Percentiles rank a stretch among this genome's conserved stretches.
Conservation (phyloP, 139 green algal genomes). For the Haematococcus lacustris region DNA sequence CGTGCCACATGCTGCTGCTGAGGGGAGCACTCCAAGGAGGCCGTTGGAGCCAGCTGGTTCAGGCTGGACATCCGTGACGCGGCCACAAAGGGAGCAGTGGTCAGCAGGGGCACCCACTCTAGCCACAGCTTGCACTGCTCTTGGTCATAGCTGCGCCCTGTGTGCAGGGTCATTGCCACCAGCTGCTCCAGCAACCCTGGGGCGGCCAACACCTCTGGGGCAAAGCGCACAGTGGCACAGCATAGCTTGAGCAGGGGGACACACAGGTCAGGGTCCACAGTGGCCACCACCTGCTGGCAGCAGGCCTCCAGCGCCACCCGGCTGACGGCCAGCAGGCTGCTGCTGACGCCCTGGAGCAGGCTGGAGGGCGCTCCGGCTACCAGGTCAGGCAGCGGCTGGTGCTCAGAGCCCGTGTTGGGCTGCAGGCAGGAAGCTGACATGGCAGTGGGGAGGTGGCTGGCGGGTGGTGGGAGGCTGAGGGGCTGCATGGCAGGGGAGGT, state of each 20-base stretch:
- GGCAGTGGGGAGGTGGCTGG: too few relatives aligned
- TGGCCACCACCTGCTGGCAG: neutral
- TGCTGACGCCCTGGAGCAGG: too few relatives aligned
- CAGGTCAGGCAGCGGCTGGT: too few relatives aligned
- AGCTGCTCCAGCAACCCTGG: conserved; percentile 11
- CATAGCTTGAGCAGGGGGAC: neutral
- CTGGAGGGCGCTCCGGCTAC: too few relatives aligned
- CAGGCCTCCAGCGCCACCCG: neutral
- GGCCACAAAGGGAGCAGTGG: neutral
- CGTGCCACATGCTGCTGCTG: too few relatives aligned
- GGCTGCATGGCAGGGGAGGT: too few relatives aligned
- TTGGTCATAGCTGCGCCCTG: conserved; percentile 16
- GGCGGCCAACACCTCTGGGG: neutral
- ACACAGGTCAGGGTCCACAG: neutral
- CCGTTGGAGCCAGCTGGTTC: too few relatives aligned
- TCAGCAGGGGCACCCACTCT: conserved; percentile 12
- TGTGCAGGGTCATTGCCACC: conserved; percentile 11
- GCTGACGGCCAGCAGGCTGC: neutral
- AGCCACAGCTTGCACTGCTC: conserved; percentile 24
- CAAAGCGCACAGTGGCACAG: neutral
- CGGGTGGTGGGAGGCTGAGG: too few relatives aligned
- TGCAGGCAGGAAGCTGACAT: too few relatives aligned
- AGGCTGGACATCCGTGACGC: neutral
- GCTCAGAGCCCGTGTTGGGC: too few relatives aligned
- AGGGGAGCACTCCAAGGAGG: too few relatives aligned